Conservation (phyloP, 768 basidiomycete genomes). For the Agaricus blazei region DNA sequence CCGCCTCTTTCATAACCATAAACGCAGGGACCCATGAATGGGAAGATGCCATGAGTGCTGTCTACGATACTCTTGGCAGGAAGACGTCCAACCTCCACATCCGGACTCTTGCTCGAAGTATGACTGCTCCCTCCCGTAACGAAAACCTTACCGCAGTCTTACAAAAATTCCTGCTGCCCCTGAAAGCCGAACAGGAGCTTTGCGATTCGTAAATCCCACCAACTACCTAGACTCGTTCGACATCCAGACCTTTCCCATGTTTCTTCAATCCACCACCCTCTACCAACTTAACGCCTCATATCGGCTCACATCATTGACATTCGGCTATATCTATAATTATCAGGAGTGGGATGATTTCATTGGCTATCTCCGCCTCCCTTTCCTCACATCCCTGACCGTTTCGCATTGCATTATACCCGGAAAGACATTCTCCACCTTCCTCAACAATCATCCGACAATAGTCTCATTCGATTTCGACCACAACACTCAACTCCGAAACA, state of each 20-base stretch:
- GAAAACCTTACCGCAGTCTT: not conserved
- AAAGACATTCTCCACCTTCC: not conserved
- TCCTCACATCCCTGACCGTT: not conserved
- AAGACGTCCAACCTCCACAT: conserved; percentile 4
- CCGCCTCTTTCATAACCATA: not conserved
- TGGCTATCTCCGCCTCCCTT: not conserved
- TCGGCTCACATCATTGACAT: conserved; percentile 3
- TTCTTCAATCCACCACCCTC: conserved; percentile 6
- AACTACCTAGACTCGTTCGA: conserved; percentile 4
- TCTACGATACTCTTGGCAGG: not conserved
- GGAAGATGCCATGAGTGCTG: conserved; percentile 2
- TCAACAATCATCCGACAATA: conserved; percentile 6
- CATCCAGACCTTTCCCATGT: conserved; percentile 7
- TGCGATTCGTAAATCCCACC: not conserved
- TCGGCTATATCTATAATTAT: conserved; percentile 9
- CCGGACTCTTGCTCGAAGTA: conserved; percentile 3
- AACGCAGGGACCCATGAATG: conserved; percentile 3
- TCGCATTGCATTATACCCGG: conserved; percentile 10
- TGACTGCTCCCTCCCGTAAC: not conserved
- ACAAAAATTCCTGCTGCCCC: conserved; percentile 2
- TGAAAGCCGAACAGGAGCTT: not conserved
- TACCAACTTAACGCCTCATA: conserved; percentile 4
- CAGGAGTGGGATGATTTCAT: conserved; percentile 8
- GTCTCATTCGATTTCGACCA: conserved; percentile 8
- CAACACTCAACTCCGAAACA: conserved; percentile 7